These are phyloP conservation scores for Heterobasidion annosum DNA, from an alignment of 1,284 basidiomycete genomes.

Conservation along the genomic window DNA sequence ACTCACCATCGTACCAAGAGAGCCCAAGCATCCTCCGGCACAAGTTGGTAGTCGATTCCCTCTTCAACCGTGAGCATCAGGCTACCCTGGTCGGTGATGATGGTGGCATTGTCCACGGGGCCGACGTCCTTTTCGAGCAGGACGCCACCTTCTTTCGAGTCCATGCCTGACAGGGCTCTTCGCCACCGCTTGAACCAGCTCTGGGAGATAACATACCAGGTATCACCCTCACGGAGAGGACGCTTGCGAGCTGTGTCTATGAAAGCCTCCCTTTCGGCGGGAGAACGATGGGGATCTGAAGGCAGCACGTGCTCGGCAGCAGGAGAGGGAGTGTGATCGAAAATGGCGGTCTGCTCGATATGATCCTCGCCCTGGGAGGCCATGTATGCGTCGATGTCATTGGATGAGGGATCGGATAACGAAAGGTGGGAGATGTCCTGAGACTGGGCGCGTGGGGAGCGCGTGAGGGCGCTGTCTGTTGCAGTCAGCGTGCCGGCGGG, in stretches of 20 bases:
- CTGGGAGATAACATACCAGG: conserved; percentile 70
- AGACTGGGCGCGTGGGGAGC: conserved; percentile 32
- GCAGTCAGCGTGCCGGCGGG: conserved; percentile 26
- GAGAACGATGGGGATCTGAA: conserved; percentile 20
- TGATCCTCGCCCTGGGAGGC: conserved; percentile 48
- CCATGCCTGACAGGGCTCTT: conserved; percentile 55
- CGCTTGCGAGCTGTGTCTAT: conserved; percentile 37
- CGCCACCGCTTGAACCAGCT: conserved; percentile 72
- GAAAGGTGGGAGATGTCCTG: conserved; percentile 34
- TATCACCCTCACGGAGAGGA: conserved; percentile 55
- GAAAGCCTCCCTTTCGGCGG: conserved; percentile 35
- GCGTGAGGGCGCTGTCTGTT: conserved; percentile 11
- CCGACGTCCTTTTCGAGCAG: conserved; percentile 52
- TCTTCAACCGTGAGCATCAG: conserved; percentile 45
- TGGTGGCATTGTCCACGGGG: conserved; percentile 63
- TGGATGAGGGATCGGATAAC: conserved; percentile 24
- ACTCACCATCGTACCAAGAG: conserved; percentile 61
- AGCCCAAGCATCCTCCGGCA: conserved; percentile 70
- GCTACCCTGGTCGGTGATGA: conserved; percentile 48
- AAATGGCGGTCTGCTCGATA: conserved; percentile 13
- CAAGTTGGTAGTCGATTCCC: conserved; percentile 69
- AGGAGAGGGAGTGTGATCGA: conserved; percentile 14
- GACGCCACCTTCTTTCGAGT: conserved; percentile 57
- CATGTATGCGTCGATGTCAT: conserved; percentile 64
- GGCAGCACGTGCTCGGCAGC: conserved; percentile 14